Conservation (phyloP, 176 grass and related monocot species). For the Microstegium vimineum region DNA sequence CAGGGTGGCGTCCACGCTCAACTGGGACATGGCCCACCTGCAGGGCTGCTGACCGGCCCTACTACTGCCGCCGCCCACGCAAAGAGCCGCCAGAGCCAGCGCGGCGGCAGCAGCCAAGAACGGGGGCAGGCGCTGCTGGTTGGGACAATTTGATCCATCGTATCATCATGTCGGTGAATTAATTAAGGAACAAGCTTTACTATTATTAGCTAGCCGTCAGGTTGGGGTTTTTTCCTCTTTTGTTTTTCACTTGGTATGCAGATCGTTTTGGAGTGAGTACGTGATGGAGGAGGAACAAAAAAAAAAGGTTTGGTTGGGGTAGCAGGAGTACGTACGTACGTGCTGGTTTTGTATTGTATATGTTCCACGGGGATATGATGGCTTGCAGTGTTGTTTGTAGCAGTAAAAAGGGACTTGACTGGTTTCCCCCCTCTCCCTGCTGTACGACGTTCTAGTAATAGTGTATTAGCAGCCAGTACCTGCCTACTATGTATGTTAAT, state of each 20-base stretch:
- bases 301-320: background rate
- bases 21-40: conserved; percentile 67
- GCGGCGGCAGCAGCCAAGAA: background rate
- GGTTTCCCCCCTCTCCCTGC: background rate
- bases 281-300: background rate
- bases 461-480: background rate
- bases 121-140: background rate
- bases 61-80: background rate
- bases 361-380: conserved; percentile 10
- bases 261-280: background rate
- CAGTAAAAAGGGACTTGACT: background rate
- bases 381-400: background rate
- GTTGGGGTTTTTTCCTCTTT: conserved; percentile 10
- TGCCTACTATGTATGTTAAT: background rate
- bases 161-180: too few species aligned
- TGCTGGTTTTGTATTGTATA: conserved; percentile 49
- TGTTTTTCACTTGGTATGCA: conserved; percentile 13
- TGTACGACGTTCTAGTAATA: background rate
- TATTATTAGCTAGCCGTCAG: background rate
- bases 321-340: background rate
- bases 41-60: conserved; percentile 31
- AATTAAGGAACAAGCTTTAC: background rate
- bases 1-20: conserved; percentile 78
- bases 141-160: background rate
- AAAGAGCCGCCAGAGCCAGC: background rate